A percentile compares a stretch with the other conserved stretches of the same genome.
These are phyloP conservation scores for Trichoderma orchidacearum DNA, from an alignment of 495 filamentous ascomycete genomes.

Conservation along the genomic window DNA sequence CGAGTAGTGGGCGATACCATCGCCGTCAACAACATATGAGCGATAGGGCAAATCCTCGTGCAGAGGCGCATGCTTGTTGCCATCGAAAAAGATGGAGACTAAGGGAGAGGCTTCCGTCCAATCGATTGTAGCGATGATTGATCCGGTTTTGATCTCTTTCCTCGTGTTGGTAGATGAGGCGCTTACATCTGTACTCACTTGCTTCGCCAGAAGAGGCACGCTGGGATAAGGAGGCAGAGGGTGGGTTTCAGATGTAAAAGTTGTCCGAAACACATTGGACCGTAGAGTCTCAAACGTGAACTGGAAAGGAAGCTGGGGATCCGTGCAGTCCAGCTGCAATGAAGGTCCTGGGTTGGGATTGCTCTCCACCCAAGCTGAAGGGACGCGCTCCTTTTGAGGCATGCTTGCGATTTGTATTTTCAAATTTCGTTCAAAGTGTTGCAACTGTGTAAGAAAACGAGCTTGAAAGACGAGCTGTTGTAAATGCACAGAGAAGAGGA, in stretches of 20 bases:
- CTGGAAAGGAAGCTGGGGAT: conserved; percentile 16
- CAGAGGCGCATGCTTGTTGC: conserved; percentile 27
- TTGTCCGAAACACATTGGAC: conserved; percentile 49
- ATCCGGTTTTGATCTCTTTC: conserved; percentile 22
- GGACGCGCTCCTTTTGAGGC: conserved; percentile 42
- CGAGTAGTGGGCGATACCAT: conserved; percentile 47
- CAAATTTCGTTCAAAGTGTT: too few species aligned
- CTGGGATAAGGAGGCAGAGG: conserved; percentile 47
- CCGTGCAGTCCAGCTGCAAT: neutral
- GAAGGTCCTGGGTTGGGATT: neutral
- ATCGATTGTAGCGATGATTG: conserved; percentile 36
- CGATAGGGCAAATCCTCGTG: conserved; percentile 45
- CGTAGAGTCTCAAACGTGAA: conserved; percentile 47
- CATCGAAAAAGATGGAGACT: conserved; percentile 40
- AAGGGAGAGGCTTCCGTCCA: conserved; percentile 38
- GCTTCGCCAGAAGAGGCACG: conserved; percentile 28
- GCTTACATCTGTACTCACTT: conserved; percentile 14
- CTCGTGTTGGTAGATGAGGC: conserved; percentile 12
- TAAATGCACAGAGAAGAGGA: too few species aligned
- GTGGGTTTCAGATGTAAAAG: conserved; percentile 44
- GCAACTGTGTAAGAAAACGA: too few species aligned
- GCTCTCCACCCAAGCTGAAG: conserved; percentile 21
- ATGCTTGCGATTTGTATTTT: conserved; percentile 19
- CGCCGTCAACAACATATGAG: conserved; percentile 45
- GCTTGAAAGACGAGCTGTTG: too few species aligned